Evolutionary conservation across 345 rosid species (phyloP), one percentile per base, ranked within the genome.

Genomic region (Ceriops tagal): DNA sequence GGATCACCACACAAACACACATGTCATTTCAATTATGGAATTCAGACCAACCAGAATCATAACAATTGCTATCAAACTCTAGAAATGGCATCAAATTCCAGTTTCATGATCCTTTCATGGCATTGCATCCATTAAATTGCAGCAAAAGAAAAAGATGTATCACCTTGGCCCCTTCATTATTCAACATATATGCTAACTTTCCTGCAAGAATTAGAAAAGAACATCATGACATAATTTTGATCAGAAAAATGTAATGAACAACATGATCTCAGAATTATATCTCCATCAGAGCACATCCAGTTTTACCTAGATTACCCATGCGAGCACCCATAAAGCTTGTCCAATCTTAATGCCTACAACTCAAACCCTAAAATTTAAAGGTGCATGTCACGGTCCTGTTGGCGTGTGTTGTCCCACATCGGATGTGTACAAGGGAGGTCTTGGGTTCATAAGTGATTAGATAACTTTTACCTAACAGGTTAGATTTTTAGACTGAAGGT

Each of bases 151-250:
- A 55, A 30, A 58, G 67, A 74, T 55, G 70, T 63, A 77, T 75
- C 78, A 95, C 99, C 87, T 87, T 92, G 22, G 84, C 88, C 65
- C 93, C 96, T 82, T 87, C 93, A 5, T 80, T 88, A 87, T 92
- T 92, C 76, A 95, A 69, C 75, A 91, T 87, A 80, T 88, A 79
- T 69, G 99, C 96, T 75, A 95, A 86, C 81, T 95, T 95, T 68
- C 97, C 99, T 95, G 89, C 72, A 79, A 78, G 53, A 61, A 58
- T 43, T 55, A 53, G 65, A 49, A 5, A 61, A 21, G 59, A 67
- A 26, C 53, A 27, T 62, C 37, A 62, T 63, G 30, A 64, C 59
- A 27, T 46, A 30, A n/a, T 47, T 9, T 32, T 62, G 15, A 34
- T 8, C 0, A 21, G 26, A 57, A n/a, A 73, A 66, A 66, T 46